Evolutionary conservation across 164 flowering plant genomes (phyloP), one percentile per base, ranked within the genome.

Genomic region (Tinospora cordifolia): DNA sequence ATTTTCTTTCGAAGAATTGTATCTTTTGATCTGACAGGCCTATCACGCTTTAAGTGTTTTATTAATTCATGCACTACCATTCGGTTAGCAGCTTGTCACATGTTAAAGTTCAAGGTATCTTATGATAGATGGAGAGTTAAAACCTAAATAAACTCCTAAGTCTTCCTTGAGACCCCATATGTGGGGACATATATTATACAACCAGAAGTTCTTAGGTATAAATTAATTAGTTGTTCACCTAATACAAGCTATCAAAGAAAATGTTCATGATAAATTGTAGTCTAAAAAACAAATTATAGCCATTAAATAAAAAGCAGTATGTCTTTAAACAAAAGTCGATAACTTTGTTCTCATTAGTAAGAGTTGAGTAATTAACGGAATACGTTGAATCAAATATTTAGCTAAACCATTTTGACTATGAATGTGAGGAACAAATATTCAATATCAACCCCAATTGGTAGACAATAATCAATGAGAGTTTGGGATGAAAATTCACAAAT

Each of bases 361-460:
- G 4, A 36, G 58, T 21, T 27, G 0, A 21, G 49, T 51, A 41
- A 65, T 40, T 0, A 40, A 8, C 22, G 19, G 51, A 2, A 65
- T 6, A 8, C 3, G 51, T 22, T 39, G 39, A 0, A 4, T 40
- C 17, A 39, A 39, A 19, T 26, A 19, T 65, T 65, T 26, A 3
- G 12, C 49, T 4, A n/a, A 65, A 40, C 68, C 51, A 65, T 65
- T 65, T n/a, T 65, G 46, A 8, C 12, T 65, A 40, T 65, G 68
- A 12, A 39, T 51, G 22, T 65, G 26, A 17, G 58, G 36, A 19
- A 44, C 21, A 7, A 15, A 66, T 66, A 54, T 44, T 66, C 54
- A 8, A 66, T 54, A 66, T 66, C 69, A 46, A 66, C 46, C 17
- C 58, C 58, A 0, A 66, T 24, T 24, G 58, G 13, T 41, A 30